phyloP scores from a whole-genome alignment of 1,284 basidiomycete genomes.

The Xerocomus minutiporus region DNA sequence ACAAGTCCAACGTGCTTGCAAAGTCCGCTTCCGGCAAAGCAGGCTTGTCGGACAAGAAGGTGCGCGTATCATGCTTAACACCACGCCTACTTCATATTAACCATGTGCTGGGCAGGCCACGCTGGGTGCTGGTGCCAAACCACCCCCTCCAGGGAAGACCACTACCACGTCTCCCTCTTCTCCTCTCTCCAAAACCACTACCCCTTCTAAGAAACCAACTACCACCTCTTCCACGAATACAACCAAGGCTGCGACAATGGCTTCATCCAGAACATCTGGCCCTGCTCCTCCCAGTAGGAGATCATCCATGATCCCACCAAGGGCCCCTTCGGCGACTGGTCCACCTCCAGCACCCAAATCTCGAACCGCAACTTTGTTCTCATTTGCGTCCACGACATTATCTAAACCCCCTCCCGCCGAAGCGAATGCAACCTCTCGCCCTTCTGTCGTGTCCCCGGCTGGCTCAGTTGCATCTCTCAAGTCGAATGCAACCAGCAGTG shows the following conservation, averaged over 20 bases:
- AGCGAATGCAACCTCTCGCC: conserved; percentile 38
- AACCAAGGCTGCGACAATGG: conserved; percentile 41
- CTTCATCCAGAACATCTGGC: conserved; percentile 34
- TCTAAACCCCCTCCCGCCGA: conserved; percentile 35
- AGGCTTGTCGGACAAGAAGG: conserved; percentile 60
- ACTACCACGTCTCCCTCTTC: conserved; percentile 34
- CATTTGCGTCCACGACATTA: conserved; percentile 35
- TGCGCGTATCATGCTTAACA: conserved; percentile 32
- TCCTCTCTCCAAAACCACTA: conserved; percentile 33
- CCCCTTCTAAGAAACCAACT: conserved; percentile 48
- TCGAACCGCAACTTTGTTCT: conserved; percentile 30
- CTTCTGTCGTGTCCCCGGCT: conserved; percentile 52
- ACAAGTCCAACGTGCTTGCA: conserved; percentile 27
- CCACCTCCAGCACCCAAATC: conserved; percentile 28
- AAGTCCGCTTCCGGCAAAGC: conserved; percentile 23
- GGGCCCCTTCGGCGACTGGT: conserved; percentile 32
- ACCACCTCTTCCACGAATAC: conserved; percentile 38
- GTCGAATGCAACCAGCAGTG: conserved; percentile 28
- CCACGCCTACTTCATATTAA: conserved; percentile 27
- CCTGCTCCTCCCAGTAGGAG: conserved; percentile 39
- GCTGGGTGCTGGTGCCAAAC: conserved; percentile 57
- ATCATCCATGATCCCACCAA: conserved; percentile 43
- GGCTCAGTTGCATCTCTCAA: conserved; percentile 36
- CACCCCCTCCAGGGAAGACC: conserved; percentile 43
- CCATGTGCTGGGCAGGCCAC: conserved; percentile 49